phyloP scores from a whole-genome alignment of 208 protist species.

The Acanthamoeba healyi region DNA sequence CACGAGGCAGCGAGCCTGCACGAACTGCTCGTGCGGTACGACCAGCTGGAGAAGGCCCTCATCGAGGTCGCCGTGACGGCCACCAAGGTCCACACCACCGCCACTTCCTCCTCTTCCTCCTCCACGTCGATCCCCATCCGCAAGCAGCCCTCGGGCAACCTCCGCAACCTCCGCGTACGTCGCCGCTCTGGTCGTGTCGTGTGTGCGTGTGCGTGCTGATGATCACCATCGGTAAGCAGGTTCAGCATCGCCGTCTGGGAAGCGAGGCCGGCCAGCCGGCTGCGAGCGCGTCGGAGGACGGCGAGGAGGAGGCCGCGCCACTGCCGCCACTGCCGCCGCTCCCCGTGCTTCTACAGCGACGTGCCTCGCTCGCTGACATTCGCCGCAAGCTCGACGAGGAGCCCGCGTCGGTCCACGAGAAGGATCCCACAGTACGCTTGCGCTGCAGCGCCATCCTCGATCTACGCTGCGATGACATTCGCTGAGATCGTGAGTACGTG shows the following conservation, averaged over 20 bases:
- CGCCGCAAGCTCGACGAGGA: conserved; percentile 46
- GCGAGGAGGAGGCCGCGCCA: background rate
- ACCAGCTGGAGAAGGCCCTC: conserved; percentile 33
- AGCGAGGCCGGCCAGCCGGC: background rate
- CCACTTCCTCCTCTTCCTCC: background rate
- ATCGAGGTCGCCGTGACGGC: background rate
- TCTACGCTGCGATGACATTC: too few relatives aligned
- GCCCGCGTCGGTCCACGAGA: conserved; percentile 27
- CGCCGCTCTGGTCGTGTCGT: background rate
- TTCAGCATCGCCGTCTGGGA: background rate
- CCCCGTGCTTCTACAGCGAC: background rate
- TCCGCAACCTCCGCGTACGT: background rate
- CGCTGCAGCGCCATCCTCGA: background rate
- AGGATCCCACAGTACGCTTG: background rate
- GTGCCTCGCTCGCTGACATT: conserved; percentile 38
- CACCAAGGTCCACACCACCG: background rate
- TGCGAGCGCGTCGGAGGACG: background rate
- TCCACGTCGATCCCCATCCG: background rate
- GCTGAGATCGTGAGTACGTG: too few relatives aligned
- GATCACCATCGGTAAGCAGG: background rate
- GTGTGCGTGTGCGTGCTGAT: background rate
- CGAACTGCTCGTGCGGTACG: conserved; percentile 10
- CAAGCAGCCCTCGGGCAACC: background rate
- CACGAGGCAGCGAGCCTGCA: background rate
- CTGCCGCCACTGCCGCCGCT: background rate